Conservation (phyloP, 2,329 filamentous ascomycete species). For the Colletotrichum caudatum region DNA sequence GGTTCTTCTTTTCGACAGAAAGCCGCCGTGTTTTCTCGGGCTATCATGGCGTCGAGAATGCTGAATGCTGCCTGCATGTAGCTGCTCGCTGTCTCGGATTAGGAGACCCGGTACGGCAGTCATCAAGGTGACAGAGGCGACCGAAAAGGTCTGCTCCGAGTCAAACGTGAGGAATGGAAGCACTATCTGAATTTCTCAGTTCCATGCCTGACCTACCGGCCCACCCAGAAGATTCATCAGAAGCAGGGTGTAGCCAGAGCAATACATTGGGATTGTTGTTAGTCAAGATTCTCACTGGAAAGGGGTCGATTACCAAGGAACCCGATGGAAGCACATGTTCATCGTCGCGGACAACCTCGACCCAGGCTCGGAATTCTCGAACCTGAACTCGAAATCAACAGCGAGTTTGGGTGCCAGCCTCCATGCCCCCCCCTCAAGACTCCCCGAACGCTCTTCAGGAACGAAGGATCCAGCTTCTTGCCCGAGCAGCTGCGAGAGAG, state of each 20-base stretch:
- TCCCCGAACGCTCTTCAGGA: constrained; percentile 24
- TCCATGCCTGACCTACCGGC: rapidly evolving
- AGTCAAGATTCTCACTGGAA: too few species aligned
- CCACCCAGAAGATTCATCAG: constrained; percentile 21
- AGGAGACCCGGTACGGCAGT: constrained; percentile 9
- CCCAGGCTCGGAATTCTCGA: constrained; percentile 10
- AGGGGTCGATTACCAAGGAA: neutral
- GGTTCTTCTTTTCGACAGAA: constrained; percentile 18
- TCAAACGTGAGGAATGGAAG: constrained; percentile 24
- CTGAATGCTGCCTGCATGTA: constrained; percentile 7
- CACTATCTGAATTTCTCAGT: neutral
- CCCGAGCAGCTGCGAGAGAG: constrained; percentile 24
- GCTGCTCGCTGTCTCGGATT: neutral
- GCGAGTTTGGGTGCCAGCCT: constrained; percentile 17
- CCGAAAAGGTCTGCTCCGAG: constrained; percentile 30
- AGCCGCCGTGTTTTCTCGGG: constrained; percentile 20
- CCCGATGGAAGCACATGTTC: constrained; percentile 33
- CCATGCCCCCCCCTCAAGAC: constrained; percentile 22
- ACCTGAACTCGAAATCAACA: constrained; percentile 27
- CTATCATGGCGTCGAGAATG: constrained; percentile 16
- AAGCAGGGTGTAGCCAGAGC: constrained; percentile 20
- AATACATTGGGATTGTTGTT: constrained; percentile 7
- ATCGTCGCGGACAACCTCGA: constrained; percentile 21
- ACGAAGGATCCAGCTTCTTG: constrained; percentile 22
- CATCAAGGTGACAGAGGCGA: constrained; percentile 12